Base-by-base conservation (phyloP, 2,329 filamentous ascomycete species). In the Bipolaris victoriae region DNA sequence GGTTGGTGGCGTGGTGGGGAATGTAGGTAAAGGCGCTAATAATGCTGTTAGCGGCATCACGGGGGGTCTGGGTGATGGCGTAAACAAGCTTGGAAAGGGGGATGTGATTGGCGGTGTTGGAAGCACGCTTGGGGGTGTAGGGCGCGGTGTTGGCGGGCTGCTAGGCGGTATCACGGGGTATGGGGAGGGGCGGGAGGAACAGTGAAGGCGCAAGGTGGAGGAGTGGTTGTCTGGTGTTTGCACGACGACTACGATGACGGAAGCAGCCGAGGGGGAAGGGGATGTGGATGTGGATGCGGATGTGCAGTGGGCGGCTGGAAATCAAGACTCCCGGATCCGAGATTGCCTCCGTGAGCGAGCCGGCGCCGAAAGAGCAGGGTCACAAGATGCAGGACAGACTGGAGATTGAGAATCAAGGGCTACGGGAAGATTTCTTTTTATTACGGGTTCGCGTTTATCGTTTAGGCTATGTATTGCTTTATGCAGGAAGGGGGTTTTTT, bases 61-160 rank as follows among this genome's bases (percentile, higher is more conserved):
- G 1, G 70, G 75, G 3, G 79, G 79, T 3, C 47, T 81, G 2
- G 79, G 79, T 4, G 77, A 78, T n/a, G 78, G 79, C 1, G 77
- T 81, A 5, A 76, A 75, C 2, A 79, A 79, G 60, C 50, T 81
- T 1, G 78, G 79, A 0, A 77, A 76, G 45, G 79, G 79, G 0
- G 77, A 81, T 64, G 65, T 81, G 1, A 67, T 80, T 22, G 79
- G 79, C 2, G 78, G 78, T 2, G 60, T 81, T 6, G 75, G 77
- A 6, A 77, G 73, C 11, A 78, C 75, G 5, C 67, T 79, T 16
- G 78, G 78, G 13, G 79, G 79, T 22, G 78, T 80, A 0, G 66
- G 69, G 1, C 71, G 66, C 40, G 75, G 75, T 0, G 69, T 78
- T 44, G 73, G 74, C 3, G 76, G 76, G 1, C 57, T 78, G n/a